Conservation (phyloP, 192 early-diverging fungal genomes). For the Cladochytrium replicatum region DNA sequence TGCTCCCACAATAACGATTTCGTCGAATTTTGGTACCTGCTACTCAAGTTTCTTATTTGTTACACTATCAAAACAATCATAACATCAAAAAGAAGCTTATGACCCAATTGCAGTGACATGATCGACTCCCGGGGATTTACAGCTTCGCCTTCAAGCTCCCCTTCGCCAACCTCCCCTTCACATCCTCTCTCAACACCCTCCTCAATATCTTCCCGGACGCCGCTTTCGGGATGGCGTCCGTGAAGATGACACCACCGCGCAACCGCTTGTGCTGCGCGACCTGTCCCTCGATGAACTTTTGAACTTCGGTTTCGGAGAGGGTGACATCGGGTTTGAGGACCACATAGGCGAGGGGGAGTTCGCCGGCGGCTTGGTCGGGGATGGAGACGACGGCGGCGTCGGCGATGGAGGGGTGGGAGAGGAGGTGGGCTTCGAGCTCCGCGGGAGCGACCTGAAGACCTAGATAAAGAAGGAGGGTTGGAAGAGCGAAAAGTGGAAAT, state of each 20-base stretch:
- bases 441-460: constrained; percentile 76
- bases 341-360: constrained; percentile 71
- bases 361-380: constrained; percentile 33
- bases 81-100: too few species aligned
- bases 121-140: too few species aligned
- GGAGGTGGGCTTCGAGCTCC: constrained; percentile 68
- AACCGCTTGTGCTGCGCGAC: constrained; percentile 68
- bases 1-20: too few species aligned
- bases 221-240: constrained; percentile 64
- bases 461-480: too few species aligned
- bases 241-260: constrained; percentile 63
- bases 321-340: constrained; percentile 40
- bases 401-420: constrained; percentile 57
- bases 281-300: constrained; percentile 46
- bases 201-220: constrained; percentile 79
- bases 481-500: too few species aligned
- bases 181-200: constrained; percentile 45
- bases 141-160: background rate
- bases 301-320: constrained; percentile 35
- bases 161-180: too few species aligned
- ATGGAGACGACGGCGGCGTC: constrained; percentile 27
- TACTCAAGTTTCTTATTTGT: too few species aligned
- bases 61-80: too few species aligned
- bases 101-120: too few species aligned
- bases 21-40: too few species aligned